Base-by-base conservation (phyloP, 2,329 filamentous ascomycete species). In the Aureobasidium vineae region DNA sequence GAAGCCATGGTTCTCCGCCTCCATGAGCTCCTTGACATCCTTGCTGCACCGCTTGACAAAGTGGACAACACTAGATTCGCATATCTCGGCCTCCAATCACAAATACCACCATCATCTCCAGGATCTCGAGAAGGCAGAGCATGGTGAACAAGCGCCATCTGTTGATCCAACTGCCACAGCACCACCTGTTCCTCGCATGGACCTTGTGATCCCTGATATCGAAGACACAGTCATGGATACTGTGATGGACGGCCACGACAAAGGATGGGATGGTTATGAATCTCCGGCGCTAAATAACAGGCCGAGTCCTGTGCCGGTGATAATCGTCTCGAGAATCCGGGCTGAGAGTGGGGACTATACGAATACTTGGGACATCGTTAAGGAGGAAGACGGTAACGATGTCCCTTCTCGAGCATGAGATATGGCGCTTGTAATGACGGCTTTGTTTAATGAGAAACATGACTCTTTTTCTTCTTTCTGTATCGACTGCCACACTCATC, bases 151-250 rank as follows among this genome's bases (percentile, higher is more conserved):
- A 49, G 21, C 19, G 13, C n/a, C 36, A 16, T 28, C 31, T 40
- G 31, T 47, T 15, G 31, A 15, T 19, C 45, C 59, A 10, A 3
- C 45, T 31, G 7, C 26, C 13, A 11, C 60, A 21, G 45, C 33
- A 52, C 26, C 45, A 7, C 45, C 49, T 16, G 26, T 45, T 0
- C 61, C 47, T 33, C 23, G 26, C 0, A 43, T 64, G 47, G 61
- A 53, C 23, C 49, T 64, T 6, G 40, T 64, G 13, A 64, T 64
- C 2, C 61, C 61, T 3, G 61, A 64, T 36, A 54, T 64, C 26
- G 61, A 53, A 26, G 61, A 64, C 21, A 64, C 49, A 1, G n/a
- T 54, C 7, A 64, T 64, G 49, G 47, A 63, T 23, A 63, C 45
- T 5, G 47, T 63, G 21, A 63, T 52, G 33, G 60, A 63, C 23